phyloP scores from a whole-genome alignment of 2,329 filamentous ascomycete genomes.

The Aureobasidium sp. region DNA sequence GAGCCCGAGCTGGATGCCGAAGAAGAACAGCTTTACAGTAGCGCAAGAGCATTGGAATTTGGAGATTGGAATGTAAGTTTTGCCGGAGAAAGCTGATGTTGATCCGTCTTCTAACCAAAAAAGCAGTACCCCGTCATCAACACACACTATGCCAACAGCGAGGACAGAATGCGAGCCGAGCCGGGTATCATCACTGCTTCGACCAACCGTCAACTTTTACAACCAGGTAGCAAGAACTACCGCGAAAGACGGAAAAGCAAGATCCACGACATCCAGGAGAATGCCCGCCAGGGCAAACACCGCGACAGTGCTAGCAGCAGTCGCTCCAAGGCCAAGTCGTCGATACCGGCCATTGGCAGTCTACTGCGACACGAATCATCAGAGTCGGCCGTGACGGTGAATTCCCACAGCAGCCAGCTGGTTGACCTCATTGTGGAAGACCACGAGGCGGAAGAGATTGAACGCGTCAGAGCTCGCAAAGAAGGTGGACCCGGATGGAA shows the following conservation, averaged over 20 bases:
- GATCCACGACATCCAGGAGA: slow-evolving; percentile 36
- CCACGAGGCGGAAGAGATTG: slow-evolving; percentile 50
- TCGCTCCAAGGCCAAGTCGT: slow-evolving; percentile 25
- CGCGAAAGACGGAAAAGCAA: slow-evolving; percentile 38
- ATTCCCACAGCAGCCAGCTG: slow-evolving; percentile 52
- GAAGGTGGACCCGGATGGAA: slow-evolving; percentile 55
- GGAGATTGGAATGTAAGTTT: slow-evolving; percentile 69
- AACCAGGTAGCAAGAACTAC: slow-evolving; percentile 41
- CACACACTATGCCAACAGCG: slow-evolving; percentile 62
- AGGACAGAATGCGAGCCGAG: slow-evolving; percentile 50
- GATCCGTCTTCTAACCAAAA: not conserved
- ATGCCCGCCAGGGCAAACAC: slow-evolving; percentile 36
- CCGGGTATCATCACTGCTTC: slow-evolving; percentile 47
- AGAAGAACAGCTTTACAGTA: slow-evolving; percentile 62
- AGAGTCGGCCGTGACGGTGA: slow-evolving; percentile 24
- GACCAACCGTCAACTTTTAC: slow-evolving; percentile 45
- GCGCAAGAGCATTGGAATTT: slow-evolving; percentile 64
- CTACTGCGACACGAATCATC: slow-evolving; percentile 41
- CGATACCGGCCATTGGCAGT: slow-evolving; percentile 27
- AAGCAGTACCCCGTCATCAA: slow-evolving; percentile 76
- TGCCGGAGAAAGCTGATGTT: not conserved
- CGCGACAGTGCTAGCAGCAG: slow-evolving; percentile 22
- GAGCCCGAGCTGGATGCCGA: slow-evolving; percentile 54
- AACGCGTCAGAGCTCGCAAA: slow-evolving; percentile 52
- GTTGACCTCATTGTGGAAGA: slow-evolving; percentile 62